Conservation (phyloP, 768 basidiomycete genomes). For the Austroboletus eburneus region DNA sequence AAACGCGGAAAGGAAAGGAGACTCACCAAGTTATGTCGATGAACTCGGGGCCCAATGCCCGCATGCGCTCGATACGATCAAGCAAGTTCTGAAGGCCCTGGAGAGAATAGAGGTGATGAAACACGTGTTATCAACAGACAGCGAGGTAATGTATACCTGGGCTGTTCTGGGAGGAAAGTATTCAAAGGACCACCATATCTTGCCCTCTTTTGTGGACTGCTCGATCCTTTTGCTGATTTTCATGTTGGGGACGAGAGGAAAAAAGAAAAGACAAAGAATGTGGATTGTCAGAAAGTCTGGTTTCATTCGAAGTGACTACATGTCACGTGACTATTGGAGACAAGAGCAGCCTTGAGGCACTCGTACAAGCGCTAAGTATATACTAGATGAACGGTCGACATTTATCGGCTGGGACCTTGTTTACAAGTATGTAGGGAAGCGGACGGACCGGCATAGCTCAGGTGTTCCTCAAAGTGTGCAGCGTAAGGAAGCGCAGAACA, state of each 20-base stretch:
- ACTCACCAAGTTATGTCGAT: constrained; percentile 93
- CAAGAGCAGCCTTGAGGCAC: too few species aligned
- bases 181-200: constrained; percentile 98
- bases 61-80: constrained; percentile 98
- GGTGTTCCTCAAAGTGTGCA: too few species aligned
- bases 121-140: not conserved
- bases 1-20: constrained; percentile 2
- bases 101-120: not conserved
- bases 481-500: too few species aligned
- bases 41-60: constrained; percentile 91
- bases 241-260: constrained; percentile 45
- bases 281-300: constrained; percentile 21
- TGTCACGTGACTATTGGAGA: constrained; percentile 20
- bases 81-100: constrained; percentile 80
- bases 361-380: too few species aligned
- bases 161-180: constrained; percentile 96
- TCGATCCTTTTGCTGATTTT: constrained; percentile 94
- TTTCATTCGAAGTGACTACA: not conserved
- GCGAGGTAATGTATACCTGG: constrained; percentile 51
- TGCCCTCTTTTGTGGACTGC: constrained; percentile 77
- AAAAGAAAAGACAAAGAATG: constrained; percentile 12
- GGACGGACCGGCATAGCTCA: too few species aligned
- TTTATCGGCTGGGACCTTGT: too few species aligned
- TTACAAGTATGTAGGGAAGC: too few species aligned
- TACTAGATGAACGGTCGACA: too few species aligned